These are phyloP conservation scores for Epichloe sp. DNA, from an alignment of 2,329 filamentous ascomycete species.

Conservation along the genomic window DNA sequence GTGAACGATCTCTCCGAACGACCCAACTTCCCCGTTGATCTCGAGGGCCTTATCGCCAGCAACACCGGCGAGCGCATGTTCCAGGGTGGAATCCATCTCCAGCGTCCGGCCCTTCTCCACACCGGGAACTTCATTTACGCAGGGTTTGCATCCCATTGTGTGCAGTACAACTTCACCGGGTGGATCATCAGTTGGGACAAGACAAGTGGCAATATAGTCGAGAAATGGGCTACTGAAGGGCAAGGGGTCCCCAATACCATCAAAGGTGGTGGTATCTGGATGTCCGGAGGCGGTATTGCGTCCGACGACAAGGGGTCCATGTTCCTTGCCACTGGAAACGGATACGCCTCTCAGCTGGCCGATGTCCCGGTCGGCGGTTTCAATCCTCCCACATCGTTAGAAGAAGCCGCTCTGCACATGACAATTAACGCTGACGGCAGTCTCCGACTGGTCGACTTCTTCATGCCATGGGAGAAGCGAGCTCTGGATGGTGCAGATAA, in stretches of 20 bases:
- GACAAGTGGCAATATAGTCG: conserved; percentile 23
- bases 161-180: conserved; percentile 42
- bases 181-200: conserved; percentile 37
- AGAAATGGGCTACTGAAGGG: conserved; percentile 28
- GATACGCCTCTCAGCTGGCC: conserved; percentile 26
- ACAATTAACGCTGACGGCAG: conserved; percentile 27
- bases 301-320: conserved; percentile 27
- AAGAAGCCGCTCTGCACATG: conserved; percentile 33
- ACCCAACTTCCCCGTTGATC: conserved; percentile 31
- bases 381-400: conserved; percentile 26
- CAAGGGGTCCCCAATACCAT: conserved; percentile 23
- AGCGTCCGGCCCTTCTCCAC: conserved; percentile 34
- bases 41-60: conserved; percentile 32
- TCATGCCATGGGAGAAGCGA: conserved; percentile 40
- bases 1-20: conserved; percentile 24
- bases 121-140: conserved; percentile 35
- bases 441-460: conserved; percentile 35
- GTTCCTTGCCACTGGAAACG: conserved; percentile 26
- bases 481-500: conserved; percentile 36
- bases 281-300: conserved; percentile 27
- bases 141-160: conserved; percentile 42
- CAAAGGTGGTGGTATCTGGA: conserved; percentile 31
- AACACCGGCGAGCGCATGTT: conserved; percentile 37
- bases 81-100: conserved; percentile 37
- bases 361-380: conserved; percentile 25